Evolutionary conservation across 257 asterid species (phyloP).

Genomic region (Nicotiana sylvestris): DNA sequence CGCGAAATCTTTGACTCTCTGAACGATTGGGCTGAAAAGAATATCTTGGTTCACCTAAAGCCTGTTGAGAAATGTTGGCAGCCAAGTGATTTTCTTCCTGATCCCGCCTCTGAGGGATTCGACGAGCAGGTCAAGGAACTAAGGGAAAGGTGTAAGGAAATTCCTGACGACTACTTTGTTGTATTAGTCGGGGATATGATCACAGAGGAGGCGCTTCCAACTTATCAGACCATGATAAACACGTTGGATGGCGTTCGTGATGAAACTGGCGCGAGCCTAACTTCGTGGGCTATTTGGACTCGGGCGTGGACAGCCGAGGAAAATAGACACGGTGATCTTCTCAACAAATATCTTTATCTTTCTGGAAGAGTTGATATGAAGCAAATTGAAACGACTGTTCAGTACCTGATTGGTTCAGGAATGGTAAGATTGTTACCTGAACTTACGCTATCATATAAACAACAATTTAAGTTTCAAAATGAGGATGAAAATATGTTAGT

Average conservation of each 20-base stretch:
- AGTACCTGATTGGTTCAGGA: conserved; percentile 57
- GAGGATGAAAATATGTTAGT: not conserved
- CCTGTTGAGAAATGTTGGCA: conserved; percentile 71
- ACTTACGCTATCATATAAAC: not conserved
- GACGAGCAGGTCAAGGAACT: conserved; percentile 71
- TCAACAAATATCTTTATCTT: conserved; percentile 60
- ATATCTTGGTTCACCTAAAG: conserved; percentile 59
- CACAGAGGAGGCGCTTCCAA: conserved; percentile 77
- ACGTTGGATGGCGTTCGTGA: conserved; percentile 79
- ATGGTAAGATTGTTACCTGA: conserved; percentile 28
- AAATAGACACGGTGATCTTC: conserved; percentile 75
- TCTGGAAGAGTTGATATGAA: conserved; percentile 69
- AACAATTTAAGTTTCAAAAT: not conserved
- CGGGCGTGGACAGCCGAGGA: conserved; percentile 82
- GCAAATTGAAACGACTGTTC: conserved; percentile 56
- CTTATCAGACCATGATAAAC: conserved; percentile 79
- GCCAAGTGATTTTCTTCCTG: conserved; percentile 69
- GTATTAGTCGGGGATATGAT: conserved; percentile 78
- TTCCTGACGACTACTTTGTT: conserved; percentile 62
- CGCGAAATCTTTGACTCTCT: conserved; percentile 57
- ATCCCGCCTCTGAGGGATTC: conserved; percentile 65
- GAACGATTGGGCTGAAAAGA: conserved; percentile 49
- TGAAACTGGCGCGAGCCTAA: conserved; percentile 69
- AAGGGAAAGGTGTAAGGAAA: conserved; percentile 58
- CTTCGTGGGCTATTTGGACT: conserved; percentile 77